Evolutionary conservation across 75 land plant species (phyloP).

Genomic region (Adiantum capillusveneris): DNA sequence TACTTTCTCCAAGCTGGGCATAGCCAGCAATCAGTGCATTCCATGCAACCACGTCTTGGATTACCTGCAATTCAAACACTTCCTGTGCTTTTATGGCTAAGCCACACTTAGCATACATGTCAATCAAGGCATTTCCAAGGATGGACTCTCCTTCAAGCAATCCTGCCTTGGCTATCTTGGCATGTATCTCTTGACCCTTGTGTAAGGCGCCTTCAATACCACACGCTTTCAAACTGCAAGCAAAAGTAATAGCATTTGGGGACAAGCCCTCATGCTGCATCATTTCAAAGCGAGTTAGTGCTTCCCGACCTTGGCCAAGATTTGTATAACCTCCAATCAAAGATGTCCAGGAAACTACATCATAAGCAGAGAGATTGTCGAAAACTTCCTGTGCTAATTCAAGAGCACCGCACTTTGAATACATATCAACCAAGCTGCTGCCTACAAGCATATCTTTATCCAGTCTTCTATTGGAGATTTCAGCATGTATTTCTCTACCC

Average conservation of each 20-base stretch:
- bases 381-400: slow-evolving; percentile 15
- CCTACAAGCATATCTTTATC: slow-evolving; percentile 9
- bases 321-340: slow-evolving; percentile 11
- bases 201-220: slow-evolving; percentile 12
- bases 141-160: slow-evolving; percentile 16
- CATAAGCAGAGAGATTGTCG: neutral
- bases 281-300: slow-evolving; percentile 11
- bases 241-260: slow-evolving; percentile 33
- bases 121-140: slow-evolving; percentile 43
- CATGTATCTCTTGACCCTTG: slow-evolving; percentile 38
- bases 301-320: slow-evolving; percentile 13
- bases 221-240: slow-evolving; percentile 42
- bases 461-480: slow-evolving; percentile 1
- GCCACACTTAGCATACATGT: slow-evolving; percentile 63
- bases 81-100: slow-evolving; percentile 23
- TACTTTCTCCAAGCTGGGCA: slow-evolving; percentile 6
- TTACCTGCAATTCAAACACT: slow-evolving; percentile 40
- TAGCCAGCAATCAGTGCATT: slow-evolving; percentile 8
- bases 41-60: slow-evolving; percentile 4
- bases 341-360: slow-evolving; percentile 26
- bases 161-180: slow-evolving; percentile 21
- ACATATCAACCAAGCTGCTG: slow-evolving; percentile 14
- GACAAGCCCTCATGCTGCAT: slow-evolving; percentile 28
- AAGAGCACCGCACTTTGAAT: slow-evolving; percentile 14
- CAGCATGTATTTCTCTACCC: slow-evolving; percentile 2